Base-by-base conservation (phyloP, 1,284 basidiomycete species). In the Porodaedalea pini region DNA sequence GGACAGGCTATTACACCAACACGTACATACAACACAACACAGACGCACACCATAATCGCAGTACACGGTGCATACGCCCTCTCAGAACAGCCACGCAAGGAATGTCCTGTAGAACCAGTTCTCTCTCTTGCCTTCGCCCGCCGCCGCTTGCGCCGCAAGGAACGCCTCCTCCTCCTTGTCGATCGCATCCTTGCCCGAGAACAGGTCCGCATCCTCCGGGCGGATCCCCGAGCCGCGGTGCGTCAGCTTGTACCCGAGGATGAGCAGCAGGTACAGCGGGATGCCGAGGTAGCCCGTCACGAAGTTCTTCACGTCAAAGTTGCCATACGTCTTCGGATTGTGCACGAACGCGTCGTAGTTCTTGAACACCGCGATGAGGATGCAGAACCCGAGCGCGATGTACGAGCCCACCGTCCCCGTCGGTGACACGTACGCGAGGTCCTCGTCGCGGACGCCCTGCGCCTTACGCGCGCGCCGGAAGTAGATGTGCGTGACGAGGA, bases 401-500 rank as follows among this genome's bases (percentile, higher is more conserved):
- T 79, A 85, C 32, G 78, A 78, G 8, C 82, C 82, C 66, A 71
- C 85, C 11, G 82, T 81, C 66, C 86, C 83, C 67, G 83, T 78
- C 2, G 83, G 83, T 4, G 87, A 85, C 65, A 81, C 82, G 71
- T 86, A 92, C 0, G 86, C 84, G 13, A 92, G 74, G 7, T 73
- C 70, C 49, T 85, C 78, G 17, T 88, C 77, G 1, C 78, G 79
- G 62, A 83, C 76, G 13, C 86, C 86, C 59, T 90, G 86, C 0
- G 74, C 80, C n/a, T 31, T 25, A 29, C 56, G 21, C 32, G 41
- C 41, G 23, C 34, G 25, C 53, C 43, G 34, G 49, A 21, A 57
- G 17, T 66, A 83, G 80, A 90, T 81, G 71, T 90, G 88, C 8
- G 81, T 80, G 48, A 78, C 81, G 41, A 80, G 70, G 58, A 92